phyloP scores from a whole-genome alignment of 2,329 filamentous ascomycete genomes.

The Colletotrichum gloeosporioides region DNA sequence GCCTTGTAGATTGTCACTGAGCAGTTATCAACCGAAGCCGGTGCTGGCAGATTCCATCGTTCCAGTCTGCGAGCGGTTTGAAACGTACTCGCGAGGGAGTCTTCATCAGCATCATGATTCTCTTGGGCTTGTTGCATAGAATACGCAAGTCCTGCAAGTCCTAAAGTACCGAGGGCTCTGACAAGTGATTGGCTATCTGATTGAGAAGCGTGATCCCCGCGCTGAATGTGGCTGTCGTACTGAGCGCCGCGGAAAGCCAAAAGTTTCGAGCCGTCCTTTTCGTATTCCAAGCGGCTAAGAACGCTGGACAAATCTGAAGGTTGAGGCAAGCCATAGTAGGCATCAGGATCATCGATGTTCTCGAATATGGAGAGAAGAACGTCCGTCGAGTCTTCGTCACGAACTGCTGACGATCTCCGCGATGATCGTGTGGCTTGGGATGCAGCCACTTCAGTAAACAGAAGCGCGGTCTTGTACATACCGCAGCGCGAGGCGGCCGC shows the following conservation, averaged over 20 bases:
- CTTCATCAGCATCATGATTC: conserved; percentile 59
- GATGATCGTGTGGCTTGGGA: conserved; percentile 63
- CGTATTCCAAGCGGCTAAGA: conserved; percentile 84
- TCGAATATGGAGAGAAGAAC: conserved; percentile 84
- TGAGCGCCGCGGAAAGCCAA: conserved; percentile 90
- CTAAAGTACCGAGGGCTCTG: conserved; percentile 78
- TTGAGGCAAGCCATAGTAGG: conserved; percentile 90
- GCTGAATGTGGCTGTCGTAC: conserved; percentile 83
- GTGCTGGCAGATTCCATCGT: conserved; percentile 88
- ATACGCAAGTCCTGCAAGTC: conserved; percentile 85
- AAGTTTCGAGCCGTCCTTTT: conserved; percentile 85
- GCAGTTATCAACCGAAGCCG: conserved; percentile 65
- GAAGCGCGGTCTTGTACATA: conserved; percentile 85
- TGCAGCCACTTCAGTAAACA: conserved; percentile 79
- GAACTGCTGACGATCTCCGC: conserved; percentile 68
- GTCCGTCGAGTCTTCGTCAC: conserved; percentile 63
- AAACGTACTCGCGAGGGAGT: conserved; percentile 75
- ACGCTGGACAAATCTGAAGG: conserved; percentile 78
- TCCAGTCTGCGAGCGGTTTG: conserved; percentile 82
- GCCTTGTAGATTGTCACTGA: conserved; percentile 78
- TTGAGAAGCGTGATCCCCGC: conserved; percentile 57
- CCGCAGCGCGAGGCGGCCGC: conserved; percentile 77
- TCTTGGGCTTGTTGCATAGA: conserved; percentile 75
- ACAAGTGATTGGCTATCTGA: conserved; percentile 74
- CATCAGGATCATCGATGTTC: conserved; percentile 93